These are phyloP conservation scores for Larix sibirica DNA, from an alignment of 83 land plant genomes.

Conservation along the genomic window DNA sequence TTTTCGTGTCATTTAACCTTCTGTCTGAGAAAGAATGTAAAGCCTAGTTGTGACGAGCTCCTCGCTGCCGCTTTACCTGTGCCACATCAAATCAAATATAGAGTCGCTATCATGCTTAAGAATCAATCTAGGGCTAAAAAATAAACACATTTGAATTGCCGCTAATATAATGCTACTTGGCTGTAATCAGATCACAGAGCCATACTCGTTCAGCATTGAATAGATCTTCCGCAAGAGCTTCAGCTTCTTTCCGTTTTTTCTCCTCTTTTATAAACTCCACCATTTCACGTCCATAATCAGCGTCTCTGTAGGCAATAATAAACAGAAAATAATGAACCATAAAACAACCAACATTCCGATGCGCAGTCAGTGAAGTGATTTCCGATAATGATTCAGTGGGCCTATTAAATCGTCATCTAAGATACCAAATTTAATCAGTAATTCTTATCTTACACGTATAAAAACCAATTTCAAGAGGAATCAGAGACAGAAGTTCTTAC, in stretches of 20 bases:
- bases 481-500: conserved; percentile 31
- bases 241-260: conserved; percentile 82
- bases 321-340: background rate
- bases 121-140: background rate
- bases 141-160: background rate
- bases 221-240: conserved; percentile 83
- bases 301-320: conserved; percentile 43
- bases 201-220: conserved; percentile 75
- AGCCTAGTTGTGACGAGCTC: background rate
- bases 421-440: background rate
- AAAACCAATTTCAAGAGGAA: background rate
- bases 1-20: background rate
- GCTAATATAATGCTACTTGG: background rate
- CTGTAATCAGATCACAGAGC: background rate
- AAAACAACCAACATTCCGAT: background rate
- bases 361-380: background rate
- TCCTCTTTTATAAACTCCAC: conserved; percentile 61
- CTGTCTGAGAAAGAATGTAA: background rate
- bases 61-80: conserved; percentile 15
- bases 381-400: background rate
- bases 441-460: background rate
- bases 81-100: background rate
- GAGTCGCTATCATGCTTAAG: background rate
- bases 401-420: background rate
- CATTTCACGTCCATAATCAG: conserved; percentile 56